These are phyloP conservation scores for Tripterygium wilfordii DNA, from an alignment of 177 flowering plant species.

Conservation along the genomic window DNA sequence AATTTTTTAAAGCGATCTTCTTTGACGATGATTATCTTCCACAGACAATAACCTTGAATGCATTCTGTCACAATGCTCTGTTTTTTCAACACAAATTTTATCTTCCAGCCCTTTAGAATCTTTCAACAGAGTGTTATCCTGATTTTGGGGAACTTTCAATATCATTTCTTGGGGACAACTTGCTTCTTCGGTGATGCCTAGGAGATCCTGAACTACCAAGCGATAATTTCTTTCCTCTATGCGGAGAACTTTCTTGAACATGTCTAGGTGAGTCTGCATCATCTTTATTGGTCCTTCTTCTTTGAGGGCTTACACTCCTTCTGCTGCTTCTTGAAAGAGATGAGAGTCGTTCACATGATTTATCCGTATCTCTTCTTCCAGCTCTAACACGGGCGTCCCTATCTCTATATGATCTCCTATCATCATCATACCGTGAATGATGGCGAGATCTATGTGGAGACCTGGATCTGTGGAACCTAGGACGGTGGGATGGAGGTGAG, in stretches of 20 bases:
- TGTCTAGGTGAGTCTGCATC: constrained; percentile 59
- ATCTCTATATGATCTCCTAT: constrained; percentile 47
- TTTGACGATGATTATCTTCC: constrained; percentile 11
- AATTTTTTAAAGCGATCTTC: constrained; percentile 8
- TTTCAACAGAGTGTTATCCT: constrained; percentile 25
- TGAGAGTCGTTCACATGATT: constrained; percentile 48
- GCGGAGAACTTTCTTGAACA: constrained; percentile 43
- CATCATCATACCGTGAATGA: constrained; percentile 47
- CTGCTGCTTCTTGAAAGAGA: constrained; percentile 58
- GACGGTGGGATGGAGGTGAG: constrained; percentile 49
- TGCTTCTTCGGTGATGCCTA: constrained; percentile 24
- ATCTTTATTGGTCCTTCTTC: constrained; percentile 51
- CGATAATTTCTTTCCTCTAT: constrained; percentile 40
- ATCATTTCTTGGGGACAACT: constrained; percentile 29
- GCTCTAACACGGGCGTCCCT: constrained; percentile 45
- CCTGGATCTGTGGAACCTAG: constrained; percentile 63
- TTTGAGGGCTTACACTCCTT: constrained; percentile 70
- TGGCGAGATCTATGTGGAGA: constrained; percentile 71
- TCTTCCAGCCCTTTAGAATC: constrained; percentile 6
- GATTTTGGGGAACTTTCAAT: constrained; percentile 24
- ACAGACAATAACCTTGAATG: constrained; percentile 28
- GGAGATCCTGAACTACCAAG: constrained; percentile 63
- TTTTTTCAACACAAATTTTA: constrained; percentile 16
- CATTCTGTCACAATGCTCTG: constrained; percentile 20
- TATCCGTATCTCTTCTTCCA: constrained; percentile 51